Evolutionary conservation across 2,329 filamentous ascomycete species (phyloP).

Genomic region (Lithohypha guttulata): DNA sequence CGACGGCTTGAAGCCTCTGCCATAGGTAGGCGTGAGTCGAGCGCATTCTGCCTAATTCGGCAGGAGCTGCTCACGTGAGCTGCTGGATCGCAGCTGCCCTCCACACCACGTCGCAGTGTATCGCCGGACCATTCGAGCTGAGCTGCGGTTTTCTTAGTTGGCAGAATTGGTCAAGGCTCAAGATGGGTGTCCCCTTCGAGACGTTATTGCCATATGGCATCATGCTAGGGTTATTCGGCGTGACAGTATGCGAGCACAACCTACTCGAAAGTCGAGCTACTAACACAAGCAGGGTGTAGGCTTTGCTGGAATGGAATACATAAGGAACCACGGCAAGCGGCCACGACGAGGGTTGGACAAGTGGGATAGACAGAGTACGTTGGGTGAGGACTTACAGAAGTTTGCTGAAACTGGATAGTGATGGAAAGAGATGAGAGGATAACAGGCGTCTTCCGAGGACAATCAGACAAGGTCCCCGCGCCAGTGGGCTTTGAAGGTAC

Average conservation of each 20-base stretch:
- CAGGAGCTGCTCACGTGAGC: neutral
- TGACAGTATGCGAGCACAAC: slow-evolving; percentile 38
- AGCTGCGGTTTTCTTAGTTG: too few relatives aligned
- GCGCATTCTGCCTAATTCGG: slow-evolving; percentile 6
- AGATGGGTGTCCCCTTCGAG: slow-evolving; percentile 58
- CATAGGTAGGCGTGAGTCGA: neutral
- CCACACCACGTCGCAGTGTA: too few relatives aligned
- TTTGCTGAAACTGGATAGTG: slow-evolving; percentile 38
- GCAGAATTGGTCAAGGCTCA: too few relatives aligned
- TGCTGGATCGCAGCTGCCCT: neutral
- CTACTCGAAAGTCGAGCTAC: too few relatives aligned
- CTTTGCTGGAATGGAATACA: slow-evolving; percentile 46
- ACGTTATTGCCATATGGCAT: slow-evolving; percentile 54
- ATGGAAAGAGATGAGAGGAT: slow-evolving; percentile 55
- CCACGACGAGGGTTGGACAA: slow-evolving; percentile 48
- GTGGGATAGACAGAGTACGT: slow-evolving; percentile 57
- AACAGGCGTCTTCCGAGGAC: slow-evolving; percentile 51
- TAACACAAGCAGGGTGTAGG: slow-evolving; percentile 38
- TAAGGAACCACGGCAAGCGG: slow-evolving; percentile 54
- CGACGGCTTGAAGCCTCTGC: neutral
- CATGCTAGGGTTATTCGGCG: slow-evolving; percentile 38
- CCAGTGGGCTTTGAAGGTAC: slow-evolving; percentile 48
- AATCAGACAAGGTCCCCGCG: slow-evolving; percentile 48
- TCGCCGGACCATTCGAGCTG: too few relatives aligned
- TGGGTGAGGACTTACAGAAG: neutral